phyloP scores from a whole-genome alignment of 164 flowering plant species.

The Aristolochia contorta region DNA sequence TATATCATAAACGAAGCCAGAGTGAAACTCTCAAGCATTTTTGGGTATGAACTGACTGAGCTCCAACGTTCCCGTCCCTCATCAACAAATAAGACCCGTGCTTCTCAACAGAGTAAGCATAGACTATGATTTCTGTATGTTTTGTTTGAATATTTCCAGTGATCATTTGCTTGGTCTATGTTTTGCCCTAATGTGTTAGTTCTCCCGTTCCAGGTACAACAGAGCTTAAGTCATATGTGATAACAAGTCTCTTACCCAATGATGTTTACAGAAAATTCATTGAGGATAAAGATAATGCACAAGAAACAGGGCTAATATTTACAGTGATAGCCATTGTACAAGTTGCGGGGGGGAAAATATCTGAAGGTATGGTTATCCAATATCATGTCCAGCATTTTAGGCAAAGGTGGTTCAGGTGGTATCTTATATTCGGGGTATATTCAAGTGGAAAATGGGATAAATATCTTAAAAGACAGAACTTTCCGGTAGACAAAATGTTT shows the following conservation, averaged over 20 bases:
- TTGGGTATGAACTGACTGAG: constrained; percentile 88
- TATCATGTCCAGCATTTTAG: no score
- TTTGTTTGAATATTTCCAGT: not conserved
- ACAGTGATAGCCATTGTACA: constrained; percentile 57
- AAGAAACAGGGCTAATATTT: constrained; percentile 65
- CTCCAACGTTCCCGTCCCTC: constrained; percentile 67
- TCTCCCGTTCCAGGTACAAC: constrained; percentile 27
- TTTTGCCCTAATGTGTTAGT: not conserved
- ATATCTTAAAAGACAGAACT: no score
- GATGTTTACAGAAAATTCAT: constrained; percentile 60
- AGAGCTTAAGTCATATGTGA: constrained; percentile 67
- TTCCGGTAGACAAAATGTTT: no score
- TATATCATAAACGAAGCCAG: constrained; percentile 64
- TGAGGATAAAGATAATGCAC: constrained; percentile 49
- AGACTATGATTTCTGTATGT: not conserved
- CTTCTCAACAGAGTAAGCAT: constrained; percentile 54
- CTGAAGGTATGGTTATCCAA: constrained; percentile 54
- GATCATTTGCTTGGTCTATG: not conserved
- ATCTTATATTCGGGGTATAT: no score
- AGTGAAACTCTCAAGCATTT: constrained; percentile 53
- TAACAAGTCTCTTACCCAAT: constrained; percentile 59
- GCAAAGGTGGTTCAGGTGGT: no score
- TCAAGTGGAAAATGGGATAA: no score
- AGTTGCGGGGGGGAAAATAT: constrained; percentile 74
- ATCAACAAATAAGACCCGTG: constrained; percentile 31